Percentiles rank a stretch among this genome's conserved stretches.
Evolutionary conservation across 768 basidiomycete species (phyloP).

Genomic region (Dictyophora rubrovolvata): DNA sequence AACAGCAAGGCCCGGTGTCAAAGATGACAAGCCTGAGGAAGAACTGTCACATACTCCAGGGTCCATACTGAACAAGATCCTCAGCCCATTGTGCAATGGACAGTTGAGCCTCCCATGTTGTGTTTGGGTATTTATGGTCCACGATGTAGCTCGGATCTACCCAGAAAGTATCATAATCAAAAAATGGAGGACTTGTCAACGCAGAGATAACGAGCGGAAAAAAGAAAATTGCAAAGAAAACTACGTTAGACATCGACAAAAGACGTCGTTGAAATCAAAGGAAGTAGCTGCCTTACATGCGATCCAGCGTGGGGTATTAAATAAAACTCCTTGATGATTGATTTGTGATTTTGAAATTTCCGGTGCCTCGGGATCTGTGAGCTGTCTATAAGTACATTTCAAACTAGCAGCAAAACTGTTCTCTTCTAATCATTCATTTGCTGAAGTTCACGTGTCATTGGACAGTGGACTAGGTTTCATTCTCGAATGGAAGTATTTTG

Average conservation of each 20-base stretch:
- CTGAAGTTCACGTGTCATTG: not conserved
- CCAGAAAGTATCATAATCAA: not conserved
- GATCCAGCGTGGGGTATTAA: too few relatives aligned
- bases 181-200: not conserved
- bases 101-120: not conserved
- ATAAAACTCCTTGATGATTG: too few relatives aligned
- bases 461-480: not conserved
- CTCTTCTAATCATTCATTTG: too few relatives aligned
- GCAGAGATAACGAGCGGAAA: not conserved
- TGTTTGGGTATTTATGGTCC: not conserved
- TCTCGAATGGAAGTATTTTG: not conserved
- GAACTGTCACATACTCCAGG: conserved; percentile 1
- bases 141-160: not conserved
- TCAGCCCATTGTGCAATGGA: conserved; percentile 1
- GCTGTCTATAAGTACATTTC: too few relatives aligned
- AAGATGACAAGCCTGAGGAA: not conserved
- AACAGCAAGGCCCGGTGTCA: not conserved
- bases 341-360: too few relatives aligned
- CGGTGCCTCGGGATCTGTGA: too few relatives aligned
- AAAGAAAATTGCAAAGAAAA: not conserved
- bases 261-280: not conserved
- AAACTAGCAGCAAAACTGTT: too few relatives aligned
- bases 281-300: too few relatives aligned
- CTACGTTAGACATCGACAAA: not conserved
- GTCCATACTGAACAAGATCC: not conserved